Conservation (phyloP, 2,329 filamentous ascomycete genomes). For the Exophiala oligosperma region DNA sequence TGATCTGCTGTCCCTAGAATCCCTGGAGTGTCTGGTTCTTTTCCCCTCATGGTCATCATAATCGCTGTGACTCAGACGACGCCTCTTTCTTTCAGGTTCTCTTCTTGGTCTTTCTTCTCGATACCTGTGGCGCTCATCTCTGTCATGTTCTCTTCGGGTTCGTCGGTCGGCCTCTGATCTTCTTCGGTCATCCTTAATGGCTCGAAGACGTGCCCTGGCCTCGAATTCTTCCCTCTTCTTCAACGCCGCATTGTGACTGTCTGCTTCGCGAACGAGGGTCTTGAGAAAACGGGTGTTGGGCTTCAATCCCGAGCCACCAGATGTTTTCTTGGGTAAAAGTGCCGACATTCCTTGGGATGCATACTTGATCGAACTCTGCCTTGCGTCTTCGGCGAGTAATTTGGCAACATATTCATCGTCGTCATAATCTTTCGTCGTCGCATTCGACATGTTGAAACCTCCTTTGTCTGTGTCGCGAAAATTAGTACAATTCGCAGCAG, state of each 20-base stretch:
- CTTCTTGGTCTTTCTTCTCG: background rate
- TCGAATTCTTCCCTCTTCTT: constrained; percentile 83
- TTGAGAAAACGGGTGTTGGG: constrained; percentile 89
- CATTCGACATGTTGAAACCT: background rate
- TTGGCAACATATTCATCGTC: constrained; percentile 75
- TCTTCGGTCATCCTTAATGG: constrained; percentile 53
- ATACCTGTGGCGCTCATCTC: background rate
- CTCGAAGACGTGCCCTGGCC: constrained; percentile 67
- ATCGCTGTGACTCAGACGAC: constrained; percentile 33
- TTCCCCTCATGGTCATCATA: constrained; percentile 29
- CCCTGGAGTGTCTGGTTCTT: constrained; percentile 1
- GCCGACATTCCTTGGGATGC: constrained; percentile 72
- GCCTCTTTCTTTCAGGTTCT: constrained; percentile 19
- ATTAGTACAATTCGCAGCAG: background rate
- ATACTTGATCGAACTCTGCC: constrained; percentile 70
- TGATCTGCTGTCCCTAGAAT: background rate
- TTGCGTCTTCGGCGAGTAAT: constrained; percentile 78
- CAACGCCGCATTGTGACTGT: constrained; percentile 83
- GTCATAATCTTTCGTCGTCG: constrained; percentile 28
- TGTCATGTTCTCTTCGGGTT: constrained; percentile 26
- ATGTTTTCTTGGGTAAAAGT: constrained; percentile 59
- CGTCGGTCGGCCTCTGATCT: constrained; percentile 28
- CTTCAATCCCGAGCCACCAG: constrained; percentile 69
- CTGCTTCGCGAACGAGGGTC: constrained; percentile 84
- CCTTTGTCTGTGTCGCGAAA: background rate